Conservation (phyloP, 2,329 filamentous ascomycete genomes). For the Pezicula carpinea region DNA sequence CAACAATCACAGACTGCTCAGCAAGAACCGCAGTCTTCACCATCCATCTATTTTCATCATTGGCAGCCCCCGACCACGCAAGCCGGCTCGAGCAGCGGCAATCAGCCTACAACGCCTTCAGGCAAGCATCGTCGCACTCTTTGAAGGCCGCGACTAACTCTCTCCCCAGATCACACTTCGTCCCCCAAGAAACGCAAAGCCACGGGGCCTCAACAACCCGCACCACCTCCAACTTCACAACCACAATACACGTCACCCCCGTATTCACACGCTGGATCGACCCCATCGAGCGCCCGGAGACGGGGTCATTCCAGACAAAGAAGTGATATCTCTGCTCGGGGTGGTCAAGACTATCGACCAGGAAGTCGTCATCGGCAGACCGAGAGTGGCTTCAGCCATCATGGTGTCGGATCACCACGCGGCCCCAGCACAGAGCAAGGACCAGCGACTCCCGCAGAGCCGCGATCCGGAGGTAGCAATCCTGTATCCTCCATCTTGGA, state of each 20-base stretch:
- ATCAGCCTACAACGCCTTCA: constrained; percentile 69
- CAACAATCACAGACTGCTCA: constrained; percentile 43
- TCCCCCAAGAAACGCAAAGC: constrained; percentile 86
- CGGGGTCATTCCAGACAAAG: constrained; percentile 59
- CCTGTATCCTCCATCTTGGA: constrained; percentile 27
- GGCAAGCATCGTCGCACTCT: constrained; percentile 51
- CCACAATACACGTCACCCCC: constrained; percentile 48
- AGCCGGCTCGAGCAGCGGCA: constrained; percentile 47
- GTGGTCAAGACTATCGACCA: constrained; percentile 29
- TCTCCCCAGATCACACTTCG: constrained; percentile 56
- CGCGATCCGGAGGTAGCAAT: constrained; percentile 23
- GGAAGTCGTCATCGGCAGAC: constrained; percentile 32
- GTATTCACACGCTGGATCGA: constrained; percentile 48
- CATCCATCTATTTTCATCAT: constrained; percentile 85
- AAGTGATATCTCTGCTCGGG: constrained; percentile 50
- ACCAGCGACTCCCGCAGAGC: constrained; percentile 10
- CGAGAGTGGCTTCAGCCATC: constrained; percentile 21
- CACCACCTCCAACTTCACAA: constrained; percentile 41
- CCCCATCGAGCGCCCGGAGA: constrained; percentile 50
- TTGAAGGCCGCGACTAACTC: constrained; percentile 32
- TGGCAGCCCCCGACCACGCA: constrained; percentile 79
- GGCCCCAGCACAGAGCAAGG: constrained; percentile 10
- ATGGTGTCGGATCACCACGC: constrained; percentile 17
- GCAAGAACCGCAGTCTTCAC: constrained; percentile 55
- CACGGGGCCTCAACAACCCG: constrained; percentile 46